Evolutionary conservation across 768 basidiomycete species (phyloP).

Genomic region (Amanita brunnescens): DNA sequence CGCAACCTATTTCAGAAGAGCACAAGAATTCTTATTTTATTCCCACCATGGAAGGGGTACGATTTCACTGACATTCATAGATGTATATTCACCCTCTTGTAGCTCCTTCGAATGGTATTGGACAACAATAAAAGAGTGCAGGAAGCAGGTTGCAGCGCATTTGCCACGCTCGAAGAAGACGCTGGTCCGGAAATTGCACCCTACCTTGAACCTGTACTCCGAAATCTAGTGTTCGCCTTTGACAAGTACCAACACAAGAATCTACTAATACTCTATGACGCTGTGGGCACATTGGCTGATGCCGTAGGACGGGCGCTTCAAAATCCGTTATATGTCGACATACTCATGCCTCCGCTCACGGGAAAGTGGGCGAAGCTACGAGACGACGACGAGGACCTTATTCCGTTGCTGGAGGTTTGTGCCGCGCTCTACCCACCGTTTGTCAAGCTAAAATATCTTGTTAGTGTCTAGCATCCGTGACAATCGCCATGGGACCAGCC

Average conservation of each 20-base stretch:
- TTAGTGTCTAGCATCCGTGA: constrained; percentile 94
- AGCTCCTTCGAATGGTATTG: constrained; percentile 95
- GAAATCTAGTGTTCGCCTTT: constrained; percentile 93
- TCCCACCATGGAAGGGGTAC: constrained; percentile 95
- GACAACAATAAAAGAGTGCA: constrained; percentile 99
- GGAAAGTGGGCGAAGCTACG: constrained; percentile 83
- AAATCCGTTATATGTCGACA: constrained; percentile 82
- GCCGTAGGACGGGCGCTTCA: constrained; percentile 86
- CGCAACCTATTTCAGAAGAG: constrained; percentile 74
- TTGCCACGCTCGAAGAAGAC: constrained; percentile 97
- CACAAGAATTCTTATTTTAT: constrained; percentile 90
- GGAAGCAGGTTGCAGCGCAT: constrained; percentile 98
- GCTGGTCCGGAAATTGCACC: constrained; percentile 86
- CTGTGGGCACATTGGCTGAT: constrained; percentile 96
- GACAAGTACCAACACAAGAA: constrained; percentile 99
- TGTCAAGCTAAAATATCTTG: background rate
- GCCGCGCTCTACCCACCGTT: background rate
- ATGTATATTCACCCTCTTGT: constrained; percentile 5
- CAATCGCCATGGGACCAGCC: constrained; percentile 87
- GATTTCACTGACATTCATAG: constrained; percentile 11
- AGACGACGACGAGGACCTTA: constrained; percentile 88
- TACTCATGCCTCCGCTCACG: constrained; percentile 93
- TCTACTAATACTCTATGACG: constrained; percentile 96
- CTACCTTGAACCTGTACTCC: constrained; percentile 89
- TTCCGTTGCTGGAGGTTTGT: constrained; percentile 88